phyloP scores from a whole-genome alignment of 2,329 filamentous ascomycete genomes.

The Aspergillus oerlinghausenensis region DNA sequence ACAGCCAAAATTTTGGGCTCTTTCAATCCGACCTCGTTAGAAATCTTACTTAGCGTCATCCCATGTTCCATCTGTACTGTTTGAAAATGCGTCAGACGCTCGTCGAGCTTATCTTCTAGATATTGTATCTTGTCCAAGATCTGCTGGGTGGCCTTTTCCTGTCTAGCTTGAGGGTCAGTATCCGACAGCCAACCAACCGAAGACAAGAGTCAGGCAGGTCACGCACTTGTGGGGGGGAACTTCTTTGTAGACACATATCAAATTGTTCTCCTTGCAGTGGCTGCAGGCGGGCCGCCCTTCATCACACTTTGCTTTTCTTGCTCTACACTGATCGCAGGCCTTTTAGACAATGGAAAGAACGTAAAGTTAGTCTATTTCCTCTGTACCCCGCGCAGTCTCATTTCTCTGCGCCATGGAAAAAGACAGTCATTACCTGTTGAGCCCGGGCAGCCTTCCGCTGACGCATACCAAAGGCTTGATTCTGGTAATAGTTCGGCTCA shows the following conservation, averaged over 20 bases:
- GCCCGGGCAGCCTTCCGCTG: conserved; percentile 39
- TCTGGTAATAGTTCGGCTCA: conserved; percentile 29
- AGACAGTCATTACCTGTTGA: conserved; percentile 29
- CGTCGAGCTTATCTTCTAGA: conserved; percentile 27
- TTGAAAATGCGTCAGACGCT: conserved; percentile 18
- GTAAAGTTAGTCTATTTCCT: conserved; percentile 4
- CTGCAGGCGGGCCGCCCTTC: conserved; percentile 79
- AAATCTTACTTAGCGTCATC: conserved; percentile 7
- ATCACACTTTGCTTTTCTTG: conserved; percentile 87
- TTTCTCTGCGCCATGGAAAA: neutral
- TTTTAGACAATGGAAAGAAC: conserved; percentile 33
- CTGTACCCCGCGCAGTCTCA: neutral
- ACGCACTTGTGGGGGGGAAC: conserved; percentile 84
- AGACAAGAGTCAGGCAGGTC: neutral
- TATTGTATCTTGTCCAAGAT: conserved; percentile 32
- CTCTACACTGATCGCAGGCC: conserved; percentile 87
- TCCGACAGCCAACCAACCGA: neutral
- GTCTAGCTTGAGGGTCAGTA: conserved; percentile 22
- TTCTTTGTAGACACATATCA: conserved; percentile 83
- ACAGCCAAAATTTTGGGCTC: conserved; percentile 1
- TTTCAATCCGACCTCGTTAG: neutral
- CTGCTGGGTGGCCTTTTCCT: conserved; percentile 38
- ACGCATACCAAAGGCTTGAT: conserved; percentile 27
- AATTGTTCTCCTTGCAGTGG: conserved; percentile 78
- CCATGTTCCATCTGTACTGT: conserved; percentile 17